Evolutionary conservation across 1,284 basidiomycete genomes (phyloP), one percentile per base, ranked within the genome.

Genomic region (Gymnopus androsaceus): DNA sequence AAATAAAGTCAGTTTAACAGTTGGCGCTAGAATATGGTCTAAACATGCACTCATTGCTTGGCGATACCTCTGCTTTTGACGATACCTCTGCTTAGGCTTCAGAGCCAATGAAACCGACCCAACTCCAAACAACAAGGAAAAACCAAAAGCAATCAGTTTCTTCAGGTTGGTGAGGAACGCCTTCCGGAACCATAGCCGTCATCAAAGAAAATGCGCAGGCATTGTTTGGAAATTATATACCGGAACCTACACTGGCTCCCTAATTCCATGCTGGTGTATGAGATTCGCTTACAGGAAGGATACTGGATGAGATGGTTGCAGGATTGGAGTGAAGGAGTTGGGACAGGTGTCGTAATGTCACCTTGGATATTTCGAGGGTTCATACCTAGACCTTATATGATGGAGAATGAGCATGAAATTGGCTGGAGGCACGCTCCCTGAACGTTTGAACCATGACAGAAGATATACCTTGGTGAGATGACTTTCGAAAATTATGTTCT

Each of bases 271-370:
- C 63, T 85, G 52, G 82, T 83, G 28, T 85, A 84, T 61, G 83
- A 85, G 63, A 73, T 77, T 9, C 71, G 83, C 50, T 76, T 83
- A 19, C 61, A 67, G 6, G 80, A 80, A 54, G 84, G 83, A 0
- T 85, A 85, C 68, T 83, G 83, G 1, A 81, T 85, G 82, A 72
- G 84, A 11, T 85, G 84, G 83, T 79, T 80, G 2, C 80, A 78
- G 61, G 73, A 83, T 67, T 69, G 67, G 34, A 67, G 65, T 42
- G 61, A 55, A 36, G 37, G 48, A 6, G 58, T 58, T 40, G 55
- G 51, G n/a, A 60, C 60, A 30, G 14, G 19, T 3, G 17, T 21
- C 3, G n/a, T 15, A 21, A 17, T 31, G 28, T 51, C 62, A n/a
- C 66, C 68, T 4, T 85, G 83, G 83, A 65, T 67, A 12, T 82